Base-by-base conservation (phyloP, 345 rosid genomes). In the Camelina neglecta region DNA sequence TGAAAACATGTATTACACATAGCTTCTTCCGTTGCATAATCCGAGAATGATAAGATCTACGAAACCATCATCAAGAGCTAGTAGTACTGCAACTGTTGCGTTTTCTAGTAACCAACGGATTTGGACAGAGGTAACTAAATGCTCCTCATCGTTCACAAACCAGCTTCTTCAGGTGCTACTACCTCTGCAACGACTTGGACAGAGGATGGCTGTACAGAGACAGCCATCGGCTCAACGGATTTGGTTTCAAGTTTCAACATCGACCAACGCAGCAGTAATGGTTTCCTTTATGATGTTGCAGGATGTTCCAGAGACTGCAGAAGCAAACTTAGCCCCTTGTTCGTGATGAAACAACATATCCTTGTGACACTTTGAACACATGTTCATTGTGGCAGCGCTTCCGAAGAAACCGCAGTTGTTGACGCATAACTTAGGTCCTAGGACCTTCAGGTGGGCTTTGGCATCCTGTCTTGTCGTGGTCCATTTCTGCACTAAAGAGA, bases 311-410 rank as follows among this genome's bases (percentile, higher is more conserved):
- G 90, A 82, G 12, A 93, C 82, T 50, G 93, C 83, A 33, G 86
- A 87, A 1, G 96, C 93, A 65, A 88, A 86, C 81, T 89, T 84
- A 21, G 90, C 86, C 8, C 81, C 81, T 42, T 93, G 92, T 75
- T 91, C 90, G 78, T 90, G 90, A 72, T 91, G 87, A 79, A 89
- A 74, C 58, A 88, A 20, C 62, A 79, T 79, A 70, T 78, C 89
- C 87, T 93, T 91, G 89, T 93, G 96, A 85, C 96, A 93, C 83
- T 93, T 93, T 23, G 98, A 93, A 67, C 98, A 93, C 96, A 93
- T 89, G 79, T 93, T 93, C 95, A 86, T 93, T 6, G 98, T 90
- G 39, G 95, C 93, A 11, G 91, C 86, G 58, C 95, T 93, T 75
- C 96, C 96, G 21, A 89, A 93, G 94, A 90, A 93, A 77, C 98